phyloP scores from a whole-genome alignment of 192 early-diverging fungal species.

The Chytriomyces sp. region DNA sequence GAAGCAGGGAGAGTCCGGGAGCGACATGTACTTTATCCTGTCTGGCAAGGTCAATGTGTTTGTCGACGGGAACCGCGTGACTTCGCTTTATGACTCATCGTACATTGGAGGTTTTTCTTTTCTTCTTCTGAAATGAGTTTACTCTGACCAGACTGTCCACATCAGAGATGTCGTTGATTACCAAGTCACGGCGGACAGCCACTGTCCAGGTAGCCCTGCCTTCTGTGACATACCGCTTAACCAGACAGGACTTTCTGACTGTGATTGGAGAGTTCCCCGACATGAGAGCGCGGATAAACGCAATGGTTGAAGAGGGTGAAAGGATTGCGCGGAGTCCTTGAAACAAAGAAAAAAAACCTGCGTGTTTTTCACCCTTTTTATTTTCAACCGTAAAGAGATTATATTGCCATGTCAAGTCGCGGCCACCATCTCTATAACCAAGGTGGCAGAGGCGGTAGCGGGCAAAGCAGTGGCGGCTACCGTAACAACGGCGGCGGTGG shows the following conservation, averaged over 20 bases:
- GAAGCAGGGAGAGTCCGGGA: constrained; percentile 44
- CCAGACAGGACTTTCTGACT: background rate
- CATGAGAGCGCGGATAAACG: background rate
- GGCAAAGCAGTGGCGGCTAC: background rate
- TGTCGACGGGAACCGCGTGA: constrained; percentile 40
- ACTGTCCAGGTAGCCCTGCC: constrained; percentile 13
- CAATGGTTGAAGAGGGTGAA: background rate
- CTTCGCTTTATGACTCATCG: constrained; percentile 17
- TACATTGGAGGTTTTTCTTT: constrained; percentile 14
- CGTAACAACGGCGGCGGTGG: background rate
- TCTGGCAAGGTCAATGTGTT: constrained; percentile 46
- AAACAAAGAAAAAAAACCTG: background rate
- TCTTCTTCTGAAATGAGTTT: background rate
- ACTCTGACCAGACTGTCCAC: too few relatives aligned
- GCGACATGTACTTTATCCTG: constrained; percentile 58
- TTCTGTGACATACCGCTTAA: constrained; percentile 1
- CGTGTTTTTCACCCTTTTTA: background rate
- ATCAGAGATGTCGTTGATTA: constrained; percentile 11
- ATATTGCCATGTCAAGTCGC: background rate
- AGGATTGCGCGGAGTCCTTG: background rate
- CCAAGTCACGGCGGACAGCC: constrained; percentile 3
- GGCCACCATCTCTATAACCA: background rate
- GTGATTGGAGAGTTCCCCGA: constrained; percentile 9
- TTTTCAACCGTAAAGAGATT: background rate
- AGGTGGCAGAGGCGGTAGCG: background rate